Evolutionary conservation across 139 green algal species (phyloP).

Genomic region (Zygnema cylindricum): DNA sequence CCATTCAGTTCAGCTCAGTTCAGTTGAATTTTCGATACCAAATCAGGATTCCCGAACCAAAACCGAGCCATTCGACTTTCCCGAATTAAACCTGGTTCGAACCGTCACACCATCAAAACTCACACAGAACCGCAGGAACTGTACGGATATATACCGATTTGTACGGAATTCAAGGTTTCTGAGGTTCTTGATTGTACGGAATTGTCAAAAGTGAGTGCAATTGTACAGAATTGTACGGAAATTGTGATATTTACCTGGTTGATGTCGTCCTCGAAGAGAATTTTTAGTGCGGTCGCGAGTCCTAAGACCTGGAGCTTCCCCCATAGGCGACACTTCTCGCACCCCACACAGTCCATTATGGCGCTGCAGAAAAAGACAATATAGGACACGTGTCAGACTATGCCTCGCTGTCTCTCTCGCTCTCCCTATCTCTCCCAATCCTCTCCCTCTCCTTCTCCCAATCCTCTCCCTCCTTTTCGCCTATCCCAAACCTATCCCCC

Average conservation of each 20-base stretch:
- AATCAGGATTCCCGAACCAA: no score
- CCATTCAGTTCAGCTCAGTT: no score
- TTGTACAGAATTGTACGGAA: neutral
- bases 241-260: neutral
- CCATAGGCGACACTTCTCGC: slow-evolving; percentile 99
- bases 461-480: no score
- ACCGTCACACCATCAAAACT: neutral
- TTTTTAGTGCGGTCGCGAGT: slow-evolving; percentile 92
- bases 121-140: neutral
- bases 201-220: neutral
- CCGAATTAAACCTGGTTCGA: neutral
- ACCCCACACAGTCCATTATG: slow-evolving; percentile 98
- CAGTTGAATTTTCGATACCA: no score
- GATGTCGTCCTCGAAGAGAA: slow-evolving; percentile 78
- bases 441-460: no score
- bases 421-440: no score
- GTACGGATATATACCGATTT: neutral
- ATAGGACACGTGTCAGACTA: no score
- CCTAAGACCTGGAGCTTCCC: slow-evolving; percentile 97
- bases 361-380: slow-evolving; percentile 52
- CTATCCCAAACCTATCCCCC: no score
- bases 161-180: neutral
- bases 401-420: no score
- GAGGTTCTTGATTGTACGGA: neutral
- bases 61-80: no score